Base-by-base conservation (phyloP, 1,139 yeast species). In the Scheffersomyces titani region DNA sequence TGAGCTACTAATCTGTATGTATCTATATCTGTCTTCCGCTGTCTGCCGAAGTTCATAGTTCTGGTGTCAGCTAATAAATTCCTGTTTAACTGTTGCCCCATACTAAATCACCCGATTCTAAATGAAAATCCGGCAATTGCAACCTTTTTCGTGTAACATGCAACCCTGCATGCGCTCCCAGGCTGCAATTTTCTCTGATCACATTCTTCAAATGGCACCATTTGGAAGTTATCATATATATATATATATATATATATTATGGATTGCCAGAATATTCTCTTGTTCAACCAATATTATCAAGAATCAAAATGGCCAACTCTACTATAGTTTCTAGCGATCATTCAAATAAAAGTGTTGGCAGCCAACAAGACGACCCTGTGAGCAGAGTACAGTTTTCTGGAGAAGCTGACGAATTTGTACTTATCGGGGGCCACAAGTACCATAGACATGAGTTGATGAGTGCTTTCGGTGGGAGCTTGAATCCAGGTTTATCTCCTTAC, bases 401-500 rank as follows among this genome's bases (percentile, higher is more conserved):
- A 13, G 70, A 63, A 3, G 70, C 66, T 22, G 64, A 67, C 19
- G 72, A 71, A 51, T 70, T 65, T 55, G 59, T 71, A 47, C 60
- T 63, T 11, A 68, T 77, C 44, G 79, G 78, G 19, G 67, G 70
- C 57, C 70, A 70, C 49, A 73, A 70, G 53, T 76, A 71, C 63
- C 67, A 68, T 54, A 54, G 55, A 19, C 57, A 57, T 50, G 81
- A 77, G 60, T 73, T 77, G 57, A 69, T 73, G 74, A 59, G 62
- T 49, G 82, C 81, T 11, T 74, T 74, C 55, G 78, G 74, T 51
- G 77, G 78, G 65, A 65, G 73, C 13, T 67, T 76, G 61, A 74
- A 73, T 59, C 76, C 78, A 5, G 92, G 91, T 68, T 74, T 81
- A 58, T 67, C 84, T 24, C 84, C 87, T 47, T 85, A 89, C 47